Conservation (phyloP, 257 asterid genomes). For the Linderniella brevidens region DNA sequence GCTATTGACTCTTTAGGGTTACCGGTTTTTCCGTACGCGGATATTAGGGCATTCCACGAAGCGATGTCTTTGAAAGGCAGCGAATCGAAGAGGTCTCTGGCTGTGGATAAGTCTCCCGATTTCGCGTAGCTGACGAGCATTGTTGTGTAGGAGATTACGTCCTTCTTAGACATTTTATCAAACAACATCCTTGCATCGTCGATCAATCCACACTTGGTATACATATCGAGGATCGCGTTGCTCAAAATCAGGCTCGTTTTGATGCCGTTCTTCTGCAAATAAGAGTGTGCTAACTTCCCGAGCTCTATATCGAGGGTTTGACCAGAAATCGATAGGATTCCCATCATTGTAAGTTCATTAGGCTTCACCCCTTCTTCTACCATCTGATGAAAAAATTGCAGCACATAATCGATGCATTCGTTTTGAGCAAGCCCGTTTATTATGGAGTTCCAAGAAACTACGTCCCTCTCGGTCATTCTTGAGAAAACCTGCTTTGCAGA, state of each 20-base stretch:
- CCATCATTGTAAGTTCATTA: slow-evolving; percentile 53
- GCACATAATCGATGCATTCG: slow-evolving; percentile 30
- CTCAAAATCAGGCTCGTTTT: slow-evolving; percentile 24
- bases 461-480: slow-evolving; percentile 41
- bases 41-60: slow-evolving; percentile 71
- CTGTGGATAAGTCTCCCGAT: slow-evolving; percentile 37
- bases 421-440: slow-evolving; percentile 45
- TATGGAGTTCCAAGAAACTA: slow-evolving; percentile 79
- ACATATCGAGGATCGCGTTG: slow-evolving; percentile 70
- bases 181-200: slow-evolving; percentile 36
- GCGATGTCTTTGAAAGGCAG: slow-evolving; percentile 48
- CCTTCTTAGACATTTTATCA: slow-evolving; percentile 43
- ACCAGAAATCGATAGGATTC: slow-evolving; percentile 44
- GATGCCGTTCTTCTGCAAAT: slow-evolving; percentile 34
- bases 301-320: slow-evolving; percentile 38
- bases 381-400: slow-evolving; percentile 40
- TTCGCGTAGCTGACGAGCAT: slow-evolving; percentile 63
- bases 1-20: slow-evolving; percentile 53
- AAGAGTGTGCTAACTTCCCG: slow-evolving; percentile 46
- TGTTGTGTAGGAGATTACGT: slow-evolving; percentile 53
- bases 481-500: slow-evolving; percentile 36
- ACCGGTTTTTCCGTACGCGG: slow-evolving; percentile 58
- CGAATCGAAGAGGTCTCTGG: slow-evolving; percentile 34
- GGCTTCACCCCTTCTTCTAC: slow-evolving; percentile 39
- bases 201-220: slow-evolving; percentile 50